These are phyloP conservation scores for Botrytis tulipae DNA, from an alignment of 2,329 filamentous ascomycete genomes.

Conservation along the genomic window DNA sequence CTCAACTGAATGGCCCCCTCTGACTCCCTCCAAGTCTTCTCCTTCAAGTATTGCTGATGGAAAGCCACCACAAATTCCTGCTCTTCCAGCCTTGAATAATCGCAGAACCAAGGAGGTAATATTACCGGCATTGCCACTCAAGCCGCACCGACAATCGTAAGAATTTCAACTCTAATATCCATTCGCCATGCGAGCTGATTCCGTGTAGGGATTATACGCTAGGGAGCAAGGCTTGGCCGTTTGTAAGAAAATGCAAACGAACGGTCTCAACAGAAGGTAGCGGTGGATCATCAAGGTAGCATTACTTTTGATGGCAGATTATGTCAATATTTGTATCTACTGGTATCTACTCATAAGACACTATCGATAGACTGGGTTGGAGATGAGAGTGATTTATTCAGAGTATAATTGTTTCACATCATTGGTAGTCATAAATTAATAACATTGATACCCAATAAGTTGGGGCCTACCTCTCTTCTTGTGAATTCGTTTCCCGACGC, in stretches of 20 bases:
- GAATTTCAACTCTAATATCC: slow-evolving; percentile 9
- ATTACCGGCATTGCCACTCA: slow-evolving; percentile 14
- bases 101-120: neutral
- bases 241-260: slow-evolving; percentile 25
- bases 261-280: slow-evolving; percentile 2
- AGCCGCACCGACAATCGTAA: slow-evolving; percentile 16
- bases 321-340: neutral
- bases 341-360: neutral
- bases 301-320: neutral
- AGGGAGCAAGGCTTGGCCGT: slow-evolving; percentile 27
- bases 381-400: neutral
- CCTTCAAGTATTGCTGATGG: slow-evolving; percentile 28
- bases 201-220: slow-evolving; percentile 21
- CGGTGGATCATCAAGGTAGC: neutral
- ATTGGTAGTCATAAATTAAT: neutral
- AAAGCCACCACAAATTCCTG: slow-evolving; percentile 22
- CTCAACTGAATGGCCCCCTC: slow-evolving; percentile 28
- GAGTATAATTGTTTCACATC: neutral
- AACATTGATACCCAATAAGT: neutral
- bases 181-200: slow-evolving; percentile 20
- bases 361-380: neutral
- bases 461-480: too few relatives aligned
- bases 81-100: slow-evolving; percentile 15
- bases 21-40: slow-evolving; percentile 25
- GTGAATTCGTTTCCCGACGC: neutral